phyloP scores from a whole-genome alignment of 116 monocot genomes.

The Iris pallida region DNA sequence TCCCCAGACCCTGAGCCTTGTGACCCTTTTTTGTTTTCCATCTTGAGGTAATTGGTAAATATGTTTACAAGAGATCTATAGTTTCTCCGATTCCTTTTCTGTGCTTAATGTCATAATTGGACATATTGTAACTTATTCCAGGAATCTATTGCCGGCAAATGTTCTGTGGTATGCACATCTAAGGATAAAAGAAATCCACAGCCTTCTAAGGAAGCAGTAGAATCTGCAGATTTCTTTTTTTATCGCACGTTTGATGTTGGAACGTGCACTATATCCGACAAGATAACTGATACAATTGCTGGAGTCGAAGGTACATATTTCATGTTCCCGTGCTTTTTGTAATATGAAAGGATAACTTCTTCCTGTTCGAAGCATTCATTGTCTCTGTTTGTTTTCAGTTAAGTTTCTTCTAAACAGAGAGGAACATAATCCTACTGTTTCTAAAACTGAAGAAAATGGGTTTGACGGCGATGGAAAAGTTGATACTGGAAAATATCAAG shows the following conservation, averaged over 20 bases:
- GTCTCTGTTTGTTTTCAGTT: constrained; percentile 22
- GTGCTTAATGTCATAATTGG: background rate
- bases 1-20: too few relatives aligned
- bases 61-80: too few relatives aligned
- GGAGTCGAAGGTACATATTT: constrained; percentile 48
- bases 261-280: constrained; percentile 41
- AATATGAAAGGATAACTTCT: background rate
- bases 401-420: constrained; percentile 25
- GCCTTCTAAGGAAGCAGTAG: constrained; percentile 45
- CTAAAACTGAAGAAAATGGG: constrained; percentile 5
- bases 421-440: constrained; percentile 14
- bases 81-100: background rate
- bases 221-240: constrained; percentile 60
- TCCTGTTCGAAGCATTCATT: background rate
- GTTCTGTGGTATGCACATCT: constrained; percentile 70
- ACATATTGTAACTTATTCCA: constrained; percentile 19
- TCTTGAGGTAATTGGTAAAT: too few relatives aligned
- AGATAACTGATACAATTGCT: constrained; percentile 45
- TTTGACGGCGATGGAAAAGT: background rate
- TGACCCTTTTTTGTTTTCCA: too few relatives aligned
- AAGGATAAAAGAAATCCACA: constrained; percentile 56
- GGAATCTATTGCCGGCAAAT: constrained; percentile 80
- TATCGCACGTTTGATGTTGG: constrained; percentile 70
- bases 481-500: constrained; percentile 8
- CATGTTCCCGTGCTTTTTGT: background rate